Evolutionary conservation across 345 rosid genomes (phyloP).

Genomic region (Capsella bursapastoris): DNA sequence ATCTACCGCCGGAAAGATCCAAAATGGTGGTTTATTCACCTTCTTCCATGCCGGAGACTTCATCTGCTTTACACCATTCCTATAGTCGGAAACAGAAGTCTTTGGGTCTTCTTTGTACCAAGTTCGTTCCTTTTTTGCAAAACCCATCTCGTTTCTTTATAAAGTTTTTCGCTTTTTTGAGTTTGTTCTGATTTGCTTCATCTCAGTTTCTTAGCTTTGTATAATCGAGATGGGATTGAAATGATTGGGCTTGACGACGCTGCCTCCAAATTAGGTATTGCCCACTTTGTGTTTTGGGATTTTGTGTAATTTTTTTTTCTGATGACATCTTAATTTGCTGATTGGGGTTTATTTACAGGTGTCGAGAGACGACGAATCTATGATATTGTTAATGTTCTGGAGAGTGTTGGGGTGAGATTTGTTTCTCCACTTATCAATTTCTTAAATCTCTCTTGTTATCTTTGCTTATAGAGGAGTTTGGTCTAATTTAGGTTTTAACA

Average conservation of each 20-base stretch:
- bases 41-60: conserved; percentile 50
- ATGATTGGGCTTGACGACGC: conserved; percentile 86
- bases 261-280: conserved; percentile 68
- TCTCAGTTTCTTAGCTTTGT: conserved; percentile 75
- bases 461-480: conserved; percentile 2
- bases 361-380: conserved; percentile 90
- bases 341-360: conserved; percentile 47
- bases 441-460: neutral
- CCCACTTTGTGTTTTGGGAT: neutral
- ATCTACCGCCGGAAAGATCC: conserved; percentile 34
- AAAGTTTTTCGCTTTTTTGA: neutral
- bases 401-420: conserved; percentile 82
- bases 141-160: neutral
- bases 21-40: conserved; percentile 39
- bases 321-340: conserved; percentile 6
- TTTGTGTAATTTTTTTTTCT: neutral
- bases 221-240: conserved; percentile 68
- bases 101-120: conserved; percentile 87
- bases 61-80: conserved; percentile 56
- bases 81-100: conserved; percentile 92
- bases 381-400: conserved; percentile 85
- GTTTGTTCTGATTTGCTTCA: conserved; percentile 1
- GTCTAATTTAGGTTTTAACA: conserved; percentile 58
- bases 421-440: neutral
- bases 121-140: conserved; percentile 43